Conservation (phyloP, 371 early-diverging fungal genomes). For the Mortierella sp. region DNA sequence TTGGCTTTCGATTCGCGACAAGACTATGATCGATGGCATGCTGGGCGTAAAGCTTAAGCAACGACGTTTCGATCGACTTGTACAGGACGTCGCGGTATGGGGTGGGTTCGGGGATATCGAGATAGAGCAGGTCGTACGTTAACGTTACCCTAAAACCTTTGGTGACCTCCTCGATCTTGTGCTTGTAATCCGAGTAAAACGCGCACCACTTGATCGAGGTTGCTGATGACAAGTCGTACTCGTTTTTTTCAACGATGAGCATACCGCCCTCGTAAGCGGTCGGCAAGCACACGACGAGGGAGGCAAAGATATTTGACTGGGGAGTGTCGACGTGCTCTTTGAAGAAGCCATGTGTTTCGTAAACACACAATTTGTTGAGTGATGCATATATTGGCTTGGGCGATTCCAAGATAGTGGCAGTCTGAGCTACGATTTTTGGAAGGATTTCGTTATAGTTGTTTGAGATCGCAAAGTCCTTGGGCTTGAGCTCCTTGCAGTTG, state of each 20-base stretch:
- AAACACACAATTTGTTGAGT: slow-evolving; percentile 5
- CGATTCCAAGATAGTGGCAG: neutral
- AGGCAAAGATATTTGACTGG: slow-evolving; percentile 3
- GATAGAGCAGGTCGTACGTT: slow-evolving; percentile 2
- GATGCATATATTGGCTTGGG: slow-evolving; percentile 6
- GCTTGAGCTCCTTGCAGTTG: slow-evolving; percentile 3
- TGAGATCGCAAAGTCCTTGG: slow-evolving; percentile 1
- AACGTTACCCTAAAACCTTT: slow-evolving; percentile 1
- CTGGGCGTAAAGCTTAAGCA: neutral
- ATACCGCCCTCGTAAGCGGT: neutral
- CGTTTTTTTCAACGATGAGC: neutral
- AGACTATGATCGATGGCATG: neutral
- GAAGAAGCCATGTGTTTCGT: slow-evolving; percentile 2
- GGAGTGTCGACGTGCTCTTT: slow-evolving; percentile 7
- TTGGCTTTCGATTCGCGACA: neutral
- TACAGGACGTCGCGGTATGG: slow-evolving; percentile 1
- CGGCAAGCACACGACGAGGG: slow-evolving; percentile 2
- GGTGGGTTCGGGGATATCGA: neutral
- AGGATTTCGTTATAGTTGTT: slow-evolving; percentile 4
- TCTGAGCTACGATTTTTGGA: neutral
- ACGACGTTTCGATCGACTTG: neutral
- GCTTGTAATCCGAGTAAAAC: neutral
- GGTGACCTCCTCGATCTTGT: slow-evolving; percentile 6
- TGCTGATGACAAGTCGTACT: neutral
- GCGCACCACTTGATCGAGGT: slow-evolving; percentile 8